A percentile compares a stretch with the other conserved stretches of the same genome.
Conservation (phyloP, 306 rosid species). For the Astragalus glycyphyllos region DNA sequence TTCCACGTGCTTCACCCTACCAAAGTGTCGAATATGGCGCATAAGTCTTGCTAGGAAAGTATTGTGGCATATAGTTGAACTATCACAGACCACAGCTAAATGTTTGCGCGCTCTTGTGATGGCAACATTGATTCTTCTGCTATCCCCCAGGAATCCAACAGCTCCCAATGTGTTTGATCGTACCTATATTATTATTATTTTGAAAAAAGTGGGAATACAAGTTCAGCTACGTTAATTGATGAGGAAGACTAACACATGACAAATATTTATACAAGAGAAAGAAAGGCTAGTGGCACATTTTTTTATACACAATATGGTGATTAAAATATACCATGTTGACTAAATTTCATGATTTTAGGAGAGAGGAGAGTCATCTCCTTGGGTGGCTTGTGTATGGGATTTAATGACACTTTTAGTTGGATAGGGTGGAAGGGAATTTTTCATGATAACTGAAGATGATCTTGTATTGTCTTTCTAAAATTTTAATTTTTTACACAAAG, state of each 20-base stretch:
- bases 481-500: neutral
- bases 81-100: constrained; percentile 77
- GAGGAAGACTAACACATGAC: neutral
- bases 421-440: constrained; percentile 13
- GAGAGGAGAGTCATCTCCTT: neutral
- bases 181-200: constrained; percentile 52
- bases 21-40: constrained; percentile 78
- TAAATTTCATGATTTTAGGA: constrained; percentile 10
- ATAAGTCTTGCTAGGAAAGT: constrained; percentile 83
- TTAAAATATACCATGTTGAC: neutral
- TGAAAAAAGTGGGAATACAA: neutral
- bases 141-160: constrained; percentile 87
- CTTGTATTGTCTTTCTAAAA: neutral
- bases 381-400: neutral
- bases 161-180: constrained; percentile 86
- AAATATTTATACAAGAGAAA: constrained; percentile 5
- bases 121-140: constrained; percentile 87
- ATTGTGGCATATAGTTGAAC: constrained; percentile 87
- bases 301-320: neutral
- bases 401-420: neutral
- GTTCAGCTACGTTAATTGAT: constrained; percentile 3
- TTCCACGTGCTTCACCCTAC: constrained; percentile 77
- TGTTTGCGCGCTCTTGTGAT: constrained; percentile 87
- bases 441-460: neutral
- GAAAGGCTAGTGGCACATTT: neutral